phyloP scores from a whole-genome alignment of 495 filamentous ascomycete genomes.

The Daldinia grandis region DNA sequence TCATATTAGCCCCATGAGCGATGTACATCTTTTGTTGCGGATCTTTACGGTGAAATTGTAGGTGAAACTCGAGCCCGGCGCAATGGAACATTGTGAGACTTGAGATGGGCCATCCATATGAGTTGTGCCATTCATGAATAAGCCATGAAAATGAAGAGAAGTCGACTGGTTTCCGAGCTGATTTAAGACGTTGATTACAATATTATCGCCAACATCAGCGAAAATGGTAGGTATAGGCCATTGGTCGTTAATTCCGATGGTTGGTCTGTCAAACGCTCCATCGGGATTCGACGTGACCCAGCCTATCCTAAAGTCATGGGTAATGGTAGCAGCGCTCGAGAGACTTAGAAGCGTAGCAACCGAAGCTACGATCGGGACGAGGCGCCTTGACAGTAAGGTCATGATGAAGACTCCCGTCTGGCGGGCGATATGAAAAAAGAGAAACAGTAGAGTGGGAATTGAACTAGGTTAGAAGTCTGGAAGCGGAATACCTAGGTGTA shows the following conservation, averaged over 20 bases:
- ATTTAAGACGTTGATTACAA: slow-evolving; percentile 78
- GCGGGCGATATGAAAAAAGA: slow-evolving; percentile 3
- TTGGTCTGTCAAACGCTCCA: slow-evolving; percentile 68
- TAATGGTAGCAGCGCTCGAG: slow-evolving; percentile 66
- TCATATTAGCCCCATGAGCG: slow-evolving; percentile 9
- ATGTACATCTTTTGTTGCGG: neutral
- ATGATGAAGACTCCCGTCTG: slow-evolving; percentile 26
- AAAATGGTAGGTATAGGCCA: slow-evolving; percentile 78
- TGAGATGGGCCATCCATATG: slow-evolving; percentile 78
- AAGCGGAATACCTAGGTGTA: slow-evolving; percentile 10
- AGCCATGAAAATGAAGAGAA: slow-evolving; percentile 78
- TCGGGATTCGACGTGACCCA: slow-evolving; percentile 88
- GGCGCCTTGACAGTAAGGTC: slow-evolving; percentile 7
- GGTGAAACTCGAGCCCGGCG: slow-evolving; percentile 69
- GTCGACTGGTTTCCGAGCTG: slow-evolving; percentile 74
- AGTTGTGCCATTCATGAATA: slow-evolving; percentile 74
- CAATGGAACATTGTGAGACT: slow-evolving; percentile 72
- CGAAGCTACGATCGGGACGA: slow-evolving; percentile 44
- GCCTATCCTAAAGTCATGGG: slow-evolving; percentile 78
- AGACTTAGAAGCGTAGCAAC: slow-evolving; percentile 47
- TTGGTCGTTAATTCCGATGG: slow-evolving; percentile 82
- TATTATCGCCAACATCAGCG: slow-evolving; percentile 72
- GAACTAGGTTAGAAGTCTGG: neutral
- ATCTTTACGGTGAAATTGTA: slow-evolving; percentile 78
- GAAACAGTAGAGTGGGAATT: neutral